phyloP scores from a whole-genome alignment of 768 basidiomycete species.

The Auriscalpium orientale region DNA sequence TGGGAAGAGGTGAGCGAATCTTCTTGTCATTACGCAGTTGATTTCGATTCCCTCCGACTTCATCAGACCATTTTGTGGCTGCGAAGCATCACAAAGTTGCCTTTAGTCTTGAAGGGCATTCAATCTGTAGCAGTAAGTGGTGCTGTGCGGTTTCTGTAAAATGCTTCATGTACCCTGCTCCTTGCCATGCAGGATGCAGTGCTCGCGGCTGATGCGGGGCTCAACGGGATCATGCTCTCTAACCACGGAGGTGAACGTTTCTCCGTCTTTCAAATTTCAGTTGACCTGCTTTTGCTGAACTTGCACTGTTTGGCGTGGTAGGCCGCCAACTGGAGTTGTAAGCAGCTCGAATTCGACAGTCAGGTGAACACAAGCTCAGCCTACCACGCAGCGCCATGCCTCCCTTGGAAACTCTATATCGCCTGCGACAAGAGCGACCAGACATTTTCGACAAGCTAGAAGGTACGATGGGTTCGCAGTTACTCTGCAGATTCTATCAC shows the following conservation, averaged over 20 bases:
- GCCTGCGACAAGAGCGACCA: slow-evolving; percentile 62
- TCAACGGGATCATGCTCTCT: slow-evolving; percentile 81
- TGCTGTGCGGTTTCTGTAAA: no score
- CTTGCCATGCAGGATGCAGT: slow-evolving; percentile 60
- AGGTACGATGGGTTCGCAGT: slow-evolving; percentile 31
- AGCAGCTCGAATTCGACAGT: slow-evolving; percentile 15
- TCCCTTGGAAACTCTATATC: slow-evolving; percentile 71
- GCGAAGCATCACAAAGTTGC: slow-evolving; percentile 57
- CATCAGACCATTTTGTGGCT: slow-evolving; percentile 70
- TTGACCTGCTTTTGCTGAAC: background rate
- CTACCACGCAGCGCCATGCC: slow-evolving; percentile 53
- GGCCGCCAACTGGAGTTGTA: slow-evolving; percentile 81
- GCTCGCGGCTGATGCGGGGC: slow-evolving; percentile 74
- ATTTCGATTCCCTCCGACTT: background rate
- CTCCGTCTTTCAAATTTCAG: slow-evolving; percentile 1
- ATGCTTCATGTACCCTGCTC: no score
- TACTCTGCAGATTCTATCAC: background rate
- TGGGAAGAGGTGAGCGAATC: slow-evolving; percentile 50
- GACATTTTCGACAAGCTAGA: slow-evolving; percentile 68
- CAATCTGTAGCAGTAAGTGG: slow-evolving; percentile 58
- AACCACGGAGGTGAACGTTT: slow-evolving; percentile 74
- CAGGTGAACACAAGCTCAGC: background rate
- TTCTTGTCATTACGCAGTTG: background rate
- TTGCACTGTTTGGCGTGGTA: slow-evolving; percentile 18
- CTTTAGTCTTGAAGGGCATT: slow-evolving; percentile 73